Percentiles rank a stretch among this genome's conserved stretches.
Evolutionary conservation across 208 protist genomes (phyloP).

Genomic region (Hexamita inflata): DNA sequence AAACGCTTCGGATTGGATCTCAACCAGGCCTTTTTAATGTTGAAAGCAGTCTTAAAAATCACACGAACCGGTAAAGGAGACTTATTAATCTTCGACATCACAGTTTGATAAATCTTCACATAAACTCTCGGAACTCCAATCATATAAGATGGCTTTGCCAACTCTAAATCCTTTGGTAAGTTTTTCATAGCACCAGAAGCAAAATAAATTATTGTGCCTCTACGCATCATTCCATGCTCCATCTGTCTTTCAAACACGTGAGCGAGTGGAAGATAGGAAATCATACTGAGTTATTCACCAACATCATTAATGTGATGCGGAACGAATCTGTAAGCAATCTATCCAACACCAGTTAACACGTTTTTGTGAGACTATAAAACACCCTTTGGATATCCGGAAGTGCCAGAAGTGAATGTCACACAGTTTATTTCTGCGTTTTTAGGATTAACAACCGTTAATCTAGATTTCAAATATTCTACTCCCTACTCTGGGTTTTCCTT

Average conservation of each 20-base stretch:
- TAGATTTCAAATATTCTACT: neutral
- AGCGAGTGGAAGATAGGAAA: slow-evolving; percentile 11
- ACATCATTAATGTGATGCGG: neutral
- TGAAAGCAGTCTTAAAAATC: neutral
- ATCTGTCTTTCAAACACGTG: neutral
- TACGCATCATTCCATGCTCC: neutral
- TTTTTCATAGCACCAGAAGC: neutral
- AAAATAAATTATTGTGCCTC: neutral
- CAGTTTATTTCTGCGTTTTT: neutral
- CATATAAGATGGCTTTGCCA: neutral
- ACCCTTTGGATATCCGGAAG: slow-evolving; percentile 8
- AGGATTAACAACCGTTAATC: neutral
- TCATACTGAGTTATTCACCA: neutral
- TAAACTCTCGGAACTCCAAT: slow-evolving; percentile 14
- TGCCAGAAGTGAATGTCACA: slow-evolving; percentile 17
- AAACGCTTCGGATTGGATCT: too few species aligned
- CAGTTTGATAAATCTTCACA: slow-evolving; percentile 1
- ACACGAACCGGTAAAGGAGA: neutral
- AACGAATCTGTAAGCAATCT: neutral
- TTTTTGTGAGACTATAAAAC: neutral
- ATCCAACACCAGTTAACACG: too few species aligned
- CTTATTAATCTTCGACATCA: neutral
- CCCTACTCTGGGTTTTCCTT: neutral
- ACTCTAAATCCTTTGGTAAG: neutral
- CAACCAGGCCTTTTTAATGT: neutral